Evolutionary conservation across 371 early-diverging fungal genomes (phyloP), one percentile per base, ranked within the genome.

Genomic region (Apophysomyces variabilis): DNA sequence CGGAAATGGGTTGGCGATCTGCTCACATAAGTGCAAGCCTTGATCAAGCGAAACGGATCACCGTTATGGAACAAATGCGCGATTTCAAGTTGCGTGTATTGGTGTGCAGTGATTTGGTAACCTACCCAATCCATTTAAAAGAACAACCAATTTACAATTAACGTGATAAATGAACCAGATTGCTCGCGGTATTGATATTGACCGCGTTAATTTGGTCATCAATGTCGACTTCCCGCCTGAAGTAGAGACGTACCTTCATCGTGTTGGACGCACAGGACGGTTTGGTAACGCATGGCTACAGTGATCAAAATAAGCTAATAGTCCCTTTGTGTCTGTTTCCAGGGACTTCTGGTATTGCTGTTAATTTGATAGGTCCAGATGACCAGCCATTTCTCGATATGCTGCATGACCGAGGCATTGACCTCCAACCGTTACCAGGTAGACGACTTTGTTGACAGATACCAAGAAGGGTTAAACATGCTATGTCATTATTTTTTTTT

Each of bases 221-320:
- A 99, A 99, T 83, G 94, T 93, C 68, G 99, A 99, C 71, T 83
- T 97, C 62, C 99, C 99, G 18, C 74, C 89, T 43, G 89, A 90
- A 37, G 71, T 76, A 11, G 99, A 99, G 67, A 99, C 99, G 0
- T 99, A 99, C 71, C 85, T 99, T 61, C 99, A 99, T 79, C 92
- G 99, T 62, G 96, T 99, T 66, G 99, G 99, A n/a, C 91, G 99
- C 64, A 98, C 99, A 8, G 99, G 99, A 4, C 90, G 99, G 65
- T 99, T 96, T 77, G 99, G 99, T 78, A 76, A 54, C 9, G 26
- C 18, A 11, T n/a, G 0, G 7, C 46, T 37, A 21, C 32, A 26
- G 32, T 26, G 58, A 38, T 46, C 16, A n/a, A 32, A 38, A 60
- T 38, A 7, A 36, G 36, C 9, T 43, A 47, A 61, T 36, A 41